These are phyloP conservation scores for Jimgerdemannia flammicorona DNA, from an alignment of 192 early-diverging fungal species.

Conservation along the genomic window DNA sequence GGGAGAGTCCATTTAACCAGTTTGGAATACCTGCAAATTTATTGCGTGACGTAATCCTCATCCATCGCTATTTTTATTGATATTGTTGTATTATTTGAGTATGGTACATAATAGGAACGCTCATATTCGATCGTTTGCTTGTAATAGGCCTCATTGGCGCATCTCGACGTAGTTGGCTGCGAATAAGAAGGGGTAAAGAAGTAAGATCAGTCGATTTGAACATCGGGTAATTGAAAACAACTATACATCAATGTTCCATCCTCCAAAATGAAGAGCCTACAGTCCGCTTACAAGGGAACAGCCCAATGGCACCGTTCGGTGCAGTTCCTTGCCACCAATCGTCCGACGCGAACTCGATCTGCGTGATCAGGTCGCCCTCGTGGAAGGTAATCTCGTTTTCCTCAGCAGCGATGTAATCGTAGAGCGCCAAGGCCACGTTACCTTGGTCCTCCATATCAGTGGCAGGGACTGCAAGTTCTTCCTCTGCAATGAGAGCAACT, in stretches of 20 bases:
- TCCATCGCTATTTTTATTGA: neutral
- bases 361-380: slow-evolving; percentile 67
- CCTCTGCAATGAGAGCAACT: slow-evolving; percentile 19
- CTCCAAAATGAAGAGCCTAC: neutral
- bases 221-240: neutral
- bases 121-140: neutral
- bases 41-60: neutral
- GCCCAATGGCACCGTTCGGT: slow-evolving; percentile 47
- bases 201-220: neutral
- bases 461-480: slow-evolving; percentile 11
- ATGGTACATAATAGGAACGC: no score
- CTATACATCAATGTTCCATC: neutral
- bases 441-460: slow-evolving; percentile 25
- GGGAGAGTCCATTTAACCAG: neutral
- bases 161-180: slow-evolving; percentile 53
- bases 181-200: slow-evolving; percentile 1
- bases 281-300: slow-evolving; percentile 68
- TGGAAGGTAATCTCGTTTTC: slow-evolving; percentile 83
- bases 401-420: slow-evolving; percentile 85
- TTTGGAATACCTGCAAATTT: neutral
- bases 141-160: slow-evolving; percentile 17
- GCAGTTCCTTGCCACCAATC: slow-evolving; percentile 52
- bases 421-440: slow-evolving; percentile 58
- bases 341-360: slow-evolving; percentile 78
- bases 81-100: neutral